A percentile compares a stretch with the other conserved stretches of the same genome.
Conservation (phyloP, 2,329 filamentous ascomycete genomes). For the Chaetomium olivaceum region DNA sequence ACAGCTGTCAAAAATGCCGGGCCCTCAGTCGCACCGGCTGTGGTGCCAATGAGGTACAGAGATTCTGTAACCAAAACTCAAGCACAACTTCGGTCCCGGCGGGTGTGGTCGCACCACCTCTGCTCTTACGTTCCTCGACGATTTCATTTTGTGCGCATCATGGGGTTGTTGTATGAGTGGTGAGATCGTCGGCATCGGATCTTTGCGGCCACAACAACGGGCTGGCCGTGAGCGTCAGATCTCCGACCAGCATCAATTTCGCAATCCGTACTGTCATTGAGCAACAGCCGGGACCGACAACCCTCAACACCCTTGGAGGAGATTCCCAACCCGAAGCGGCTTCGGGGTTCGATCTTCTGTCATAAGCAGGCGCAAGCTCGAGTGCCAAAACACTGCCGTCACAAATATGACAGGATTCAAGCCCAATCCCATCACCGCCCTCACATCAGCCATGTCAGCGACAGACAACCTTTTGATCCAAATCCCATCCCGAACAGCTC, state of each 20-base stretch:
- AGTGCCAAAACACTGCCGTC: neutral
- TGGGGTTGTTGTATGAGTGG: neutral
- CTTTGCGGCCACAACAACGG: neutral
- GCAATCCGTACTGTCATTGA: neutral
- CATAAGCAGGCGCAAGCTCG: neutral
- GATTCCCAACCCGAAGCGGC: neutral
- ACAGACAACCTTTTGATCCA: neutral
- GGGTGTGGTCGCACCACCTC: conserved; percentile 7
- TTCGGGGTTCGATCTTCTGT: neutral
- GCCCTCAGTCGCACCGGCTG: neutral
- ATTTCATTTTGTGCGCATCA: neutral
- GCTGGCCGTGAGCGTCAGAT: neutral
- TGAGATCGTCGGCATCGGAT: neutral
- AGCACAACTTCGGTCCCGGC: conserved; percentile 5
- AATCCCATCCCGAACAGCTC: neutral
- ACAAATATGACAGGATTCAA: neutral
- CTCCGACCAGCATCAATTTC: neutral
- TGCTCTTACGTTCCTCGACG: neutral
- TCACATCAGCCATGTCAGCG: neutral
- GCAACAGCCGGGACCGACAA: neutral
- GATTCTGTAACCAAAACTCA: neutral
- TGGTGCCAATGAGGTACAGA: conserved; percentile 7
- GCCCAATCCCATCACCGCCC: neutral
- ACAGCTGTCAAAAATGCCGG: conserved; percentile 13
- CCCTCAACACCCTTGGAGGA: neutral